Percentiles rank a stretch among this genome's conserved stretches.
phyloP scores from a whole-genome alignment of 805 yeast species.

The Danielia oregonensis region DNA sequence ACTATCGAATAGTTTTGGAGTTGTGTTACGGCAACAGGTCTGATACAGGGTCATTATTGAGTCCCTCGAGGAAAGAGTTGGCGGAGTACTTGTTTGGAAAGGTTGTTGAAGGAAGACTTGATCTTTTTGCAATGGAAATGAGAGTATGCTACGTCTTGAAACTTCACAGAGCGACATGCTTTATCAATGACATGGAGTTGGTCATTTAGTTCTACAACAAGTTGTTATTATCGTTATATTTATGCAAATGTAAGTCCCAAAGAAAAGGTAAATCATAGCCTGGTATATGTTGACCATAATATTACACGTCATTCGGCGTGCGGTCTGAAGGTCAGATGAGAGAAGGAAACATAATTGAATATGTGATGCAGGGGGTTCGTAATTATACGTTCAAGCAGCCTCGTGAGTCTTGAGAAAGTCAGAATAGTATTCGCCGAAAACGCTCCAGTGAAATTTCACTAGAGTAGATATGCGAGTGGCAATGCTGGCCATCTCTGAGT shows the following conservation, averaged over 20 bases:
- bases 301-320: too few relatives aligned
- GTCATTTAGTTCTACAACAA: constrained; percentile 4
- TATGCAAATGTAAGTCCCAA: too few relatives aligned
- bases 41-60: neutral
- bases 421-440: constrained; percentile 68
- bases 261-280: too few relatives aligned
- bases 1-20: constrained; percentile 6
- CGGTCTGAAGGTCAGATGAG: too few relatives aligned
- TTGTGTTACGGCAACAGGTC: constrained; percentile 7
- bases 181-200: constrained; percentile 12
- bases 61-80: neutral
- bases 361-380: neutral
- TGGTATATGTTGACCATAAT: too few relatives aligned
- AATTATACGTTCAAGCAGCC: neutral
- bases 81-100: neutral
- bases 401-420: constrained; percentile 23
- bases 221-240: neutral
- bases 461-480: constrained; percentile 61
- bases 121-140: constrained; percentile 11
- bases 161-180: constrained; percentile 7
- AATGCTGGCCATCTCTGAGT: constrained; percentile 51
- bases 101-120: constrained; percentile 9
- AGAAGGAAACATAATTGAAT: too few relatives aligned
- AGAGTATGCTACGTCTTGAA: constrained; percentile 9
- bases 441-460: constrained; percentile 78